phyloP scores from a whole-genome alignment of 805 yeast species.

The Metschnikowia arizonensis region DNA sequence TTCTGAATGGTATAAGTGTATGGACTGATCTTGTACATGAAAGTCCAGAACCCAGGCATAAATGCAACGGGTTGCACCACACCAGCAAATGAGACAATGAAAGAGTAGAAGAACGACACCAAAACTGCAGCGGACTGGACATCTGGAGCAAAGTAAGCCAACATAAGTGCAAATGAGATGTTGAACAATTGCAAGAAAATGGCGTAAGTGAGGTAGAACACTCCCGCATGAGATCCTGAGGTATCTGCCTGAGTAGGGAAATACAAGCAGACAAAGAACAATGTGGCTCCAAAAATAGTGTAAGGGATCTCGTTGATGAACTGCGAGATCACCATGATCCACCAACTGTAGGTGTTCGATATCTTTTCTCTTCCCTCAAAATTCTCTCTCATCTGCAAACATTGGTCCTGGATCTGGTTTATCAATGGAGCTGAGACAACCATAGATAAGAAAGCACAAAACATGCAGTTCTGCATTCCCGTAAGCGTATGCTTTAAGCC shows the following conservation, averaged over 20 bases:
- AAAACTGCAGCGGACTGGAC: constrained; percentile 64
- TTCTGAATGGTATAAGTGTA: constrained; percentile 52
- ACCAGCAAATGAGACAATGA: constrained; percentile 51
- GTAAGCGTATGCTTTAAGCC: constrained; percentile 19
- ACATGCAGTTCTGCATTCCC: constrained; percentile 40
- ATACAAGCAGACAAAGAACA: constrained; percentile 37
- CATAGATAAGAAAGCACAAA: constrained; percentile 50
- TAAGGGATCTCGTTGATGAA: constrained; percentile 59
- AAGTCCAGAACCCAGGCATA: constrained; percentile 49
- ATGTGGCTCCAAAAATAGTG: constrained; percentile 26
- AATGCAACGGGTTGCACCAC: constrained; percentile 47
- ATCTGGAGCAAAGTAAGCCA: constrained; percentile 58
- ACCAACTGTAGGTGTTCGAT: constrained; percentile 74
- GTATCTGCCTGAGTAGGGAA: constrained; percentile 30
- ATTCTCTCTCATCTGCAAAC: constrained; percentile 54
- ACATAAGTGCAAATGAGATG: constrained; percentile 44
- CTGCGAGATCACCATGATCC: constrained; percentile 51
- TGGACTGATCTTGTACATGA: constrained; percentile 45
- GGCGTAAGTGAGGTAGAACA: constrained; percentile 45
- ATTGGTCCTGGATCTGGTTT: constrained; percentile 61
- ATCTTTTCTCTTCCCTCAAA: constrained; percentile 68
- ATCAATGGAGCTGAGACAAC: constrained; percentile 54
- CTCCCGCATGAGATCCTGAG: constrained; percentile 26
- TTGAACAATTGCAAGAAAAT: constrained; percentile 41
- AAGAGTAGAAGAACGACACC: constrained; percentile 51